Evolutionary conservation across 805 yeast genomes (phyloP).

Genomic region (Pichia kluyveri): DNA sequence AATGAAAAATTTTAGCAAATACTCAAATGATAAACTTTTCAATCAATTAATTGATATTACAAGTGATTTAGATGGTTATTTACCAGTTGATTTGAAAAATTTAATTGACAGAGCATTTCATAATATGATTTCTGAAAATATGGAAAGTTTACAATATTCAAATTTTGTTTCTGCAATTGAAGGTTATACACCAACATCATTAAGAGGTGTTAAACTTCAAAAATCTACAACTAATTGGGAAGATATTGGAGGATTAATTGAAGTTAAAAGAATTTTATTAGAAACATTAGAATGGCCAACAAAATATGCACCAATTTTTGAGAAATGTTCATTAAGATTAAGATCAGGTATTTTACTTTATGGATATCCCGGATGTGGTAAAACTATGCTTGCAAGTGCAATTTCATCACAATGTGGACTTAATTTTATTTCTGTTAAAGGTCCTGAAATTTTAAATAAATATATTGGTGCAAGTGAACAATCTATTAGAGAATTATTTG

Average conservation of each 20-base stretch:
- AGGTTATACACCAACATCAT: conserved; percentile 69
- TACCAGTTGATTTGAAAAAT: conserved; percentile 71
- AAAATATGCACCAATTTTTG: conserved; percentile 90
- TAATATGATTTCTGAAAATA: conserved; percentile 27
- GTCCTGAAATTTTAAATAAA: conserved; percentile 91
- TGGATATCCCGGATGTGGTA: conserved; percentile 98
- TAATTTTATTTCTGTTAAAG: conserved; percentile 87
- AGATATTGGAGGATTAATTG: conserved; percentile 81
- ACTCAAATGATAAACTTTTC: conserved; percentile 25
- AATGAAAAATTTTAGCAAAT: conserved; percentile 12
- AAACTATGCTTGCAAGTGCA: conserved; percentile 86
- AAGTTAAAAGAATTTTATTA: conserved; percentile 63
- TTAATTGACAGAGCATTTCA: conserved; percentile 63
- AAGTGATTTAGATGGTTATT: conserved; percentile 78
- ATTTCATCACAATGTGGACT: conserved; percentile 90
- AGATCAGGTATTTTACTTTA: conserved; percentile 85
- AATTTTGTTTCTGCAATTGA: conserved; percentile 49
- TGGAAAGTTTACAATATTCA: conserved; percentile 15
- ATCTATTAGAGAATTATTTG: conserved; percentile 85
- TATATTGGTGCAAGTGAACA: conserved; percentile 98
- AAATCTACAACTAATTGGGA: conserved; percentile 71
- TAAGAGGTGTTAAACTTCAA: conserved; percentile 80
- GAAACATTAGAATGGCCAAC: conserved; percentile 98
- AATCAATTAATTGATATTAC: conserved; percentile 44
- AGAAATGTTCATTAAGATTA: conserved; percentile 74